Percentiles rank a stretch among this genome's conserved stretches.
Evolutionary conservation across 495 filamentous ascomycete genomes (phyloP).

Genomic region (Hamigera avellanea): DNA sequence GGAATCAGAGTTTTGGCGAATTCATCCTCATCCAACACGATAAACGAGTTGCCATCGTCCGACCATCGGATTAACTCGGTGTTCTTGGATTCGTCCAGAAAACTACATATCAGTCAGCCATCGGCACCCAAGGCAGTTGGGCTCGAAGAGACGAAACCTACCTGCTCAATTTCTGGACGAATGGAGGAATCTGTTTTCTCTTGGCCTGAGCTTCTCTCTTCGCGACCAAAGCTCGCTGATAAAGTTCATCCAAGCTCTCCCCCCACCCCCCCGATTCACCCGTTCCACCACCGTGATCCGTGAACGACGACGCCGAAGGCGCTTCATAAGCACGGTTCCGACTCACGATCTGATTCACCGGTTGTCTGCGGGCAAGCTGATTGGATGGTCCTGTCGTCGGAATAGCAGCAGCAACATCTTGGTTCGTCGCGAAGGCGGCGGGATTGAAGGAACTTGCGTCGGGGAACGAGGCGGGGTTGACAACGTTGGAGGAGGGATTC

Average conservation of each 20-base stretch:
- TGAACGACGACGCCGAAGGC: slow-evolving; percentile 32
- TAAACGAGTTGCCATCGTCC: slow-evolving; percentile 87
- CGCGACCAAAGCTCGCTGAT: slow-evolving; percentile 60
- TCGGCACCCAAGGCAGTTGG: background rate
- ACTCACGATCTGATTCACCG: slow-evolving; percentile 49
- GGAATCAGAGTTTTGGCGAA: slow-evolving; percentile 97
- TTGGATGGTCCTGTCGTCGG: slow-evolving; percentile 32
- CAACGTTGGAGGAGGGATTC: slow-evolving; percentile 23
- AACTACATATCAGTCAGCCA: slow-evolving; percentile 43
- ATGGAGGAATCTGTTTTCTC: slow-evolving; percentile 89
- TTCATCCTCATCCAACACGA: slow-evolving; percentile 95
- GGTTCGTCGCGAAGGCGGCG: slow-evolving; percentile 19
- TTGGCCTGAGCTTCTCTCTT: slow-evolving; percentile 78
- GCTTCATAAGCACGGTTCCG: slow-evolving; percentile 34
- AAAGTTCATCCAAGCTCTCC: slow-evolving; percentile 62
- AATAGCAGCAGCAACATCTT: slow-evolving; percentile 26
- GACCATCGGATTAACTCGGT: slow-evolving; percentile 97
- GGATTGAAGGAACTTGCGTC: slow-evolving; percentile 32
- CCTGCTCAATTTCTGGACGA: slow-evolving; percentile 98
- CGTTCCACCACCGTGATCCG: slow-evolving; percentile 31
- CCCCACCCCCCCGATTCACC: slow-evolving; percentile 42
- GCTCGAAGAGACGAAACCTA: slow-evolving; percentile 32
- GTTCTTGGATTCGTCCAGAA: slow-evolving; percentile 83
- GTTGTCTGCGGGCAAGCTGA: slow-evolving; percentile 51
- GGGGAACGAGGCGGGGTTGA: slow-evolving; percentile 18